These are phyloP conservation scores for Gracilariopsis chorda DNA, from an alignment of 23 red algal species.

Conservation along the genomic window DNA sequence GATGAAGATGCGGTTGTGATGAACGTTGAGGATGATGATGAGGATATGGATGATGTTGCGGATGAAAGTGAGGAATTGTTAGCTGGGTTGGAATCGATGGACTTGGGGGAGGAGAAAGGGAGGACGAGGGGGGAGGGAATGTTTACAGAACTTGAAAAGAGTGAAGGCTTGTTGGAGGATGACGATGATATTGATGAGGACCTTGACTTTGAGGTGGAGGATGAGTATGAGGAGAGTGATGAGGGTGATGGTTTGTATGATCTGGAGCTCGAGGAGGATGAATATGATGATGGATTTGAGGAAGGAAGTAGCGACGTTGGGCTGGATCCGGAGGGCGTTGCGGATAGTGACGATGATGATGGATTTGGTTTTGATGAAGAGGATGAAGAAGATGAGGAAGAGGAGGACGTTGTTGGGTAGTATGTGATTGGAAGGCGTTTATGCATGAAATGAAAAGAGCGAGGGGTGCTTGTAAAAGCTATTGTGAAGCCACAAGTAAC, in stretches of 20 bases:
- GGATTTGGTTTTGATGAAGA: neutral
- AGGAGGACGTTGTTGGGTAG: neutral
- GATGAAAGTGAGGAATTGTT: constrained; percentile 54
- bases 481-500: too few relatives aligned
- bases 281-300: neutral
- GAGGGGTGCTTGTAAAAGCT: too few relatives aligned
- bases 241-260: neutral
- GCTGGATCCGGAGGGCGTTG: too few relatives aligned
- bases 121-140: neutral
- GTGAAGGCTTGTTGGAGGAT: neutral
- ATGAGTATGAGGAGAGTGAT: constrained; percentile 6
- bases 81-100: constrained; percentile 27
- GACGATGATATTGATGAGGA: constrained; percentile 30
- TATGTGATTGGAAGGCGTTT: neutral
- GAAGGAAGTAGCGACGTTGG: neutral
- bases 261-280: neutral
- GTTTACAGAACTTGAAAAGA: neutral
- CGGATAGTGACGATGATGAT: constrained; percentile 20
- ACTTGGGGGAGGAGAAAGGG: constrained; percentile 10
- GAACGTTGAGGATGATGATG: constrained; percentile 26
- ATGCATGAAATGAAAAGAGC: too few relatives aligned
- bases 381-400: neutral
- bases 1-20: neutral
- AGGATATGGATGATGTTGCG: constrained; percentile 9
- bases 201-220: constrained; percentile 14